Percentiles rank a stretch among this genome's conserved stretches.
Evolutionary conservation across 306 rosid species (phyloP).

Genomic region (Inga leiocalycina): DNA sequence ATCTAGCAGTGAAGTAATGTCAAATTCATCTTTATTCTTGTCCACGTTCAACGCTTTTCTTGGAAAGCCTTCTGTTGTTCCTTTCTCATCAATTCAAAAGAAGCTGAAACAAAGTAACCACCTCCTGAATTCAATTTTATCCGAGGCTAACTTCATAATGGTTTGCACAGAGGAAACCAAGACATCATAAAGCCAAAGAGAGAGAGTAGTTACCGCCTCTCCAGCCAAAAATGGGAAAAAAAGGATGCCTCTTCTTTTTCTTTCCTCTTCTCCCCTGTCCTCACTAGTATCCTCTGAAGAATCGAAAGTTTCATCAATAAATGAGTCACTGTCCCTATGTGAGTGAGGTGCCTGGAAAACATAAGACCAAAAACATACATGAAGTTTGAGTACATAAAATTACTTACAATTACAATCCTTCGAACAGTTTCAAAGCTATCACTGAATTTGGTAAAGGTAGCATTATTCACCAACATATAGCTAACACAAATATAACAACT

Average conservation of each 20-base stretch:
- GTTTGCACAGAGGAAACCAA: slow-evolving; percentile 20
- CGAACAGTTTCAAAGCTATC: too few species aligned
- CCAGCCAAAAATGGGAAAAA: slow-evolving; percentile 1
- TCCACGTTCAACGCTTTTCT: slow-evolving; percentile 61
- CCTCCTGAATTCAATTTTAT: slow-evolving; percentile 26
- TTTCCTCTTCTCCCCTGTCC: slow-evolving; percentile 92
- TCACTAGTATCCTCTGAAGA: slow-evolving; percentile 72
- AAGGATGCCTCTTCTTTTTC: slow-evolving; percentile 89
- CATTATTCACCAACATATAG: too few species aligned
- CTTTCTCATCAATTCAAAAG: slow-evolving; percentile 93
- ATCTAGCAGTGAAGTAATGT: slow-evolving; percentile 54
- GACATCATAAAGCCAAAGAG: slow-evolving; percentile 1
- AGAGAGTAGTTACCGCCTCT: slow-evolving; percentile 13
- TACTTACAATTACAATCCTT: too few species aligned
- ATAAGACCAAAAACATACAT: too few species aligned
- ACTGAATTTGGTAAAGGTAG: too few species aligned
- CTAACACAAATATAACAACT: too few species aligned
- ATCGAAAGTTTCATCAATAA: slow-evolving; percentile 90
- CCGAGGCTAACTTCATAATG: slow-evolving; percentile 6
- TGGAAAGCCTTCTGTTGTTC: slow-evolving; percentile 84
- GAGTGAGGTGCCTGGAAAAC: slow-evolving; percentile 82
- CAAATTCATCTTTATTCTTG: slow-evolving; percentile 61
- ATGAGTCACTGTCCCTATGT: slow-evolving; percentile 64
- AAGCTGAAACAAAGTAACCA: slow-evolving; percentile 55
- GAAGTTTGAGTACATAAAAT: too few species aligned